Evolutionary conservation across 2,329 filamentous ascomycete species (phyloP).

Genomic region (Exophiala sideris): DNA sequence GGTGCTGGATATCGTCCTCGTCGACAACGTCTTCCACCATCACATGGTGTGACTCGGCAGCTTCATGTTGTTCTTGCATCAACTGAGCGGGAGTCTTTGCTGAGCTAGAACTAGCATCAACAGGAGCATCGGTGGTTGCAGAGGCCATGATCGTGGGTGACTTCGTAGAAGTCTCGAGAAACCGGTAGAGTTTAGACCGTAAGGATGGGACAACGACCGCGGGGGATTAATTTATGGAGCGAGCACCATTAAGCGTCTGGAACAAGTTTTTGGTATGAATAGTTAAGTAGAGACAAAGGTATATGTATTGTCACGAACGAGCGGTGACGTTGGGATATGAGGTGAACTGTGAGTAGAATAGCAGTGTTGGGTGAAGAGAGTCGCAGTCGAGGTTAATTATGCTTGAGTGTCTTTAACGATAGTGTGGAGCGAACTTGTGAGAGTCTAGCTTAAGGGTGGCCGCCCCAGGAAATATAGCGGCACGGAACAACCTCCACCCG

Average conservation of each 20-base stretch:
- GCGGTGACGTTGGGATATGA: neutral
- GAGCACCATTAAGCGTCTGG: constrained; percentile 13
- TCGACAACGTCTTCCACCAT: constrained; percentile 79
- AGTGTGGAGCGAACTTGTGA: neutral
- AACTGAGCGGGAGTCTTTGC: constrained; percentile 50
- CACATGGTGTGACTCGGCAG: constrained; percentile 55
- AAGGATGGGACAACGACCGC: constrained; percentile 20
- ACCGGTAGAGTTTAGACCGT: constrained; percentile 21
- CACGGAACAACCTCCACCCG: no score
- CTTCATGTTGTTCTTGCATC: constrained; percentile 53
- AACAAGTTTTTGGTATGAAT: no score
- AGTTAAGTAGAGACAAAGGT: neutral
- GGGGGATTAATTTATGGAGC: constrained; percentile 9
- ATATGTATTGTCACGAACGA: neutral
- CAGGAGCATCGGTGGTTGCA: constrained; percentile 18
- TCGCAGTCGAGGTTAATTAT: neutral
- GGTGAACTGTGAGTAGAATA: neutral
- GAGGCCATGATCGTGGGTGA: constrained; percentile 20
- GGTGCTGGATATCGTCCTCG: constrained; percentile 66
- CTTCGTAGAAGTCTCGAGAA: constrained; percentile 24
- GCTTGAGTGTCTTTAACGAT: neutral
- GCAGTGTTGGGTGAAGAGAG: neutral
- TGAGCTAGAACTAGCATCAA: constrained; percentile 27
- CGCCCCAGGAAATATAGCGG: no score
- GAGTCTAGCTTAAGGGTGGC: no score